Evolutionary conservation across 352 stramenopile genomes (phyloP).

Genomic region (Pythium biforme): DNA sequence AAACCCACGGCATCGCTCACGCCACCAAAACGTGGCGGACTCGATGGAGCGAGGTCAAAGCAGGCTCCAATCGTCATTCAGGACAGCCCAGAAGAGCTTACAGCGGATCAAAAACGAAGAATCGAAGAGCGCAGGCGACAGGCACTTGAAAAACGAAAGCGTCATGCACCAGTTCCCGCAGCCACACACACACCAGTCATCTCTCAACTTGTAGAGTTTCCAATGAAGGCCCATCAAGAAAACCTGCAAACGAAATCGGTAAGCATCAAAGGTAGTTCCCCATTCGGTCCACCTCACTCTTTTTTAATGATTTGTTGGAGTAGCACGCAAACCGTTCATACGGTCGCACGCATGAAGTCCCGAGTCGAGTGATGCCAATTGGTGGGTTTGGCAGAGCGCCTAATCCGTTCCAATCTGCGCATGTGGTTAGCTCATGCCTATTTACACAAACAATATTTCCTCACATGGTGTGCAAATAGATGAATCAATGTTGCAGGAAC

Average conservation of each 20-base stretch:
- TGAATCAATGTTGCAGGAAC: conserved; percentile 29
- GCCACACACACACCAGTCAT: background rate
- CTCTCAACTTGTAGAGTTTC: too few species aligned
- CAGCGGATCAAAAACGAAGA: conserved; percentile 45
- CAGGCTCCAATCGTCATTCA: conserved; percentile 12
- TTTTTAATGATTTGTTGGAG: too few species aligned
- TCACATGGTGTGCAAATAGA: conserved; percentile 5
- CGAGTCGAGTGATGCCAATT: too few species aligned
- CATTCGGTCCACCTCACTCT: too few species aligned
- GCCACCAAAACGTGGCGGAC: background rate
- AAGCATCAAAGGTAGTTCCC: too few species aligned
- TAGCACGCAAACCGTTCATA: too few species aligned
- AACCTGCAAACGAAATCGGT: too few species aligned
- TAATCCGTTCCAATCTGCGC: too few species aligned
- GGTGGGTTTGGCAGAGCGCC: too few species aligned
- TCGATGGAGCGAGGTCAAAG: conserved; percentile 3
- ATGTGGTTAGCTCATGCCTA: too few species aligned
- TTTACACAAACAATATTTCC: too few species aligned
- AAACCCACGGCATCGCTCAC: background rate
- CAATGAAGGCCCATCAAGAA: background rate
- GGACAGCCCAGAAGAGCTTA: conserved; percentile 41
- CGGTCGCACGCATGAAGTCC: too few species aligned
- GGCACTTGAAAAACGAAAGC: conserved; percentile 56
- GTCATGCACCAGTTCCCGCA: background rate
- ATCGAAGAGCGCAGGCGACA: conserved; percentile 56